phyloP scores from a whole-genome alignment of 148 eudicot genomes.

The Cornus controversa region DNA sequence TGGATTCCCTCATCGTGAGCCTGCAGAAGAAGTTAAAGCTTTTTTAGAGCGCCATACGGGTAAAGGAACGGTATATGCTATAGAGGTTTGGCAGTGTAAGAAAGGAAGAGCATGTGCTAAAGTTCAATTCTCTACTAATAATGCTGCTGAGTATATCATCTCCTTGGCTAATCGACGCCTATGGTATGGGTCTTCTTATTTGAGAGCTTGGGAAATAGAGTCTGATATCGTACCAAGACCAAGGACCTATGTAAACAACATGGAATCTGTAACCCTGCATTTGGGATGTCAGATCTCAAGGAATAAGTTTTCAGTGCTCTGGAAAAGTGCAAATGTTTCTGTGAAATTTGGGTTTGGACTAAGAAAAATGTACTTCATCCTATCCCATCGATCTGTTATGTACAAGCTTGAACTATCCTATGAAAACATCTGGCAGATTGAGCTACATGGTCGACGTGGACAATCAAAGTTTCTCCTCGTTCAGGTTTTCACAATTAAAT shows the following conservation, averaged over 20 bases:
- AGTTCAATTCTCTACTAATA: conserved; percentile 24
- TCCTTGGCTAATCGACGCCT: conserved; percentile 16
- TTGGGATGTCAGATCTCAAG: conserved; percentile 22
- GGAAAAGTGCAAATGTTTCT: conserved; percentile 7
- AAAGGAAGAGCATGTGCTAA: conserved; percentile 26
- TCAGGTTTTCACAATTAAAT: conserved; percentile 36
- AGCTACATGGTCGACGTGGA: conserved; percentile 36
- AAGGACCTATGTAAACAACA: conserved; percentile 6
- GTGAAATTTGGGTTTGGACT: conserved; percentile 22
- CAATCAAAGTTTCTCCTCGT: conserved; percentile 42
- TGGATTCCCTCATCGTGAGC: conserved; percentile 32
- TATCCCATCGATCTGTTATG: background rate
- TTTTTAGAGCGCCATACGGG: conserved; percentile 33
- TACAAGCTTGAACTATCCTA: conserved; percentile 36
- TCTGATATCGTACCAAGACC: conserved; percentile 11
- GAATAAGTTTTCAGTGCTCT: conserved; percentile 19
- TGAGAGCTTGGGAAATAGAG: conserved; percentile 18
- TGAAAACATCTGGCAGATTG: conserved; percentile 56
- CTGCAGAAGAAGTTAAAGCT: conserved; percentile 28
- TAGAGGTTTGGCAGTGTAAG: conserved; percentile 24
- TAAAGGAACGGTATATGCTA: conserved; percentile 26
- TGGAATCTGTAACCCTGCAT: conserved; percentile 16
- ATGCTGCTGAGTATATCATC: conserved; percentile 13
- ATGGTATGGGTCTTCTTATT: conserved; percentile 24
- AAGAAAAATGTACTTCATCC: conserved; percentile 19